Base-by-base conservation (phyloP, 495 filamentous ascomycete genomes). In the Aspergillus haitiensis region DNA sequence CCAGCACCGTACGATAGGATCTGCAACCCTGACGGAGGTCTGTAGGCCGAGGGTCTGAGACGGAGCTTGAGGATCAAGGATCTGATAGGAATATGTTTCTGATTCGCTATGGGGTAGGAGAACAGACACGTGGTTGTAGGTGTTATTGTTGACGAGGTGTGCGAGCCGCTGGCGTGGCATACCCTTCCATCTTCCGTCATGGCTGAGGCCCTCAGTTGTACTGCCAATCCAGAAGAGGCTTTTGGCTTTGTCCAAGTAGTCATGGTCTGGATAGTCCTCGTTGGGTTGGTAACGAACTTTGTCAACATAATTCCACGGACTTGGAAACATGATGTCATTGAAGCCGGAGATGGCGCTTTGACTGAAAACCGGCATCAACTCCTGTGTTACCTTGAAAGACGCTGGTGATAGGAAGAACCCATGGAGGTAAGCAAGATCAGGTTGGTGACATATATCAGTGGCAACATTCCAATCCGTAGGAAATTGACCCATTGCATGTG, bases 401-500 rank as follows among this genome's bases (percentile, higher is more conserved):
- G 89, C 78, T 0, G 88, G 83, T 0, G 80, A 85, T 33, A 88
- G 78, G 68, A 89, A 78, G 55, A 92, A 81, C 39, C 88, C 87
- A 63, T 93, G 90, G 3, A 92, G 77, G 39, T 84, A 78, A 15
- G 85, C 82, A 44, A 95, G 77, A 63, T 95, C 90, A 1, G 90
- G 86, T 64, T 95, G 90, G 61, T 92, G 88, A 67, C 90, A 95
- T 47, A 88, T 79, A 33, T 88, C 81, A 8, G 83, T 80, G 5
- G 87, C 81, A 10, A 84, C 67, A 13, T 81, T 73, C 84, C 87
- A 92, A 64, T 90, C 77, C 27, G 76, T 70, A 0, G 90, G 76
- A 63, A 87, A 92, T 15, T 84, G 81, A 7, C 82, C 84, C n/a
- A 84, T 64, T 0, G 88, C 88, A 57, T 95, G 90, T 1, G 88